Evolutionary conservation across 257 asterid species (phyloP).

Genomic region (Przewalskia tangutica): DNA sequence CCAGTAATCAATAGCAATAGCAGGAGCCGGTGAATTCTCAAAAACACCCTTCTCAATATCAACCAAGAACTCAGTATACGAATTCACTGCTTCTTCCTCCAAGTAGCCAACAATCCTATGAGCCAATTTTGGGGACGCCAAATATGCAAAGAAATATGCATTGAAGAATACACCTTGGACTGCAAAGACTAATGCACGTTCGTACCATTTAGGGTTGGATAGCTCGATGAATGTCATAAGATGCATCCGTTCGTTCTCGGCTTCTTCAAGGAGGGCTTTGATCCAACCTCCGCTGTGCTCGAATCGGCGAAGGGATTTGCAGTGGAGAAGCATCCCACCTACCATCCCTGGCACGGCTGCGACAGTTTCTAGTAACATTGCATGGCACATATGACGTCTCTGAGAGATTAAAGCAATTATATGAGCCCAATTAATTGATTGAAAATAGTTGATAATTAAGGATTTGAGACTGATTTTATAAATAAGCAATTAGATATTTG

Average conservation of each 20-base stretch:
- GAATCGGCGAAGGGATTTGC: constrained; percentile 46
- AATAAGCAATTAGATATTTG: too few relatives aligned
- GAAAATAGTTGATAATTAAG: too few relatives aligned
- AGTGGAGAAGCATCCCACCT: constrained; percentile 58
- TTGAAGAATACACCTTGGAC: constrained; percentile 76
- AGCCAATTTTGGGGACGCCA: constrained; percentile 53
- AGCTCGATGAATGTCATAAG: constrained; percentile 73
- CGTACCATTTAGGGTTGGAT: constrained; percentile 51
- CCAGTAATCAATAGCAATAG: constrained; percentile 89
- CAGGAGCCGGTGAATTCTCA: constrained; percentile 74
- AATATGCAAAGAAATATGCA: constrained; percentile 49
- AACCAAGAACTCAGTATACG: constrained; percentile 44
- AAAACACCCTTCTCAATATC: constrained; percentile 58
- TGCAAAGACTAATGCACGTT: constrained; percentile 45
- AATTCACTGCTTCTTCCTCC: constrained; percentile 65
- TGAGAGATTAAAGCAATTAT: neutral
- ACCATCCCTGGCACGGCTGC: constrained; percentile 82
- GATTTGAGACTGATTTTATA: too few relatives aligned
- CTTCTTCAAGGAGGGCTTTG: constrained; percentile 57
- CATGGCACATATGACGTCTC: constrained; percentile 61
- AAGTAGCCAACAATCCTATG: constrained; percentile 65
- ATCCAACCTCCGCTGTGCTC: constrained; percentile 74
- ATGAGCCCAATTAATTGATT: too few relatives aligned
- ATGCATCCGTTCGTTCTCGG: constrained; percentile 66
- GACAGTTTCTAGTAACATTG: constrained; percentile 61